Evolutionary conservation across 495 filamentous ascomycete species (phyloP), one percentile per base, ranked within the genome.

Genomic region (Hyaloscypha finlandica): DNA sequence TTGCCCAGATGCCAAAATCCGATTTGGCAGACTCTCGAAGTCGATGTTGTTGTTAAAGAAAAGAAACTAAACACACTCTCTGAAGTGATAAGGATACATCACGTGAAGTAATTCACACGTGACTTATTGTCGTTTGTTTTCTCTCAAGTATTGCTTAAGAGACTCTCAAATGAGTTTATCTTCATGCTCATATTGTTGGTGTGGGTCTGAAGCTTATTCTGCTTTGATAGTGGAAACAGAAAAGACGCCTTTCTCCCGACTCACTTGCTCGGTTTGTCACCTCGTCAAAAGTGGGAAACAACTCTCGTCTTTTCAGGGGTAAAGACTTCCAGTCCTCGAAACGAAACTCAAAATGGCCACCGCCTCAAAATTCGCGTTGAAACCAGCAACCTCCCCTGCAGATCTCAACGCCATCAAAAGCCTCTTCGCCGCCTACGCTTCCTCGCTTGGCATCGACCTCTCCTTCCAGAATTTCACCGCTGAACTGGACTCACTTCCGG

Each of bases 351-450:
- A 59, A 30, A 58, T 51, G 53, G 12, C 59, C 16, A 20, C 19
- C 16, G 6, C 33, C 16, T 53, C 33, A 37, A 37, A 52, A 51
- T 63, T 73, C 20, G 25, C 22, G 45, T 77, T 82, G 53, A 64
- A 69, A 8, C 70, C 70, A 42, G 79, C 80, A 6, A 56, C 57
- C 16, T 75, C 75, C 8, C 70, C 74, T n/a, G 39, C 70, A 56
- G 83, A 86, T 63, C 68, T 78, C 11, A 57, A 68, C 19, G 70
- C 71, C 22, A 74, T 77, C 14, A 70, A 65, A 37, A 59, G 55
- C 5, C 77, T 88, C 60, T 88, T 88, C 73, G 76, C 75, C 9
- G 77, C 77, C 3, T 89, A 89, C 63, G 81, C 81, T n/a, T 52
- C 74, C 33, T 83, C 80, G 9, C 76, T 88, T 2, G 74, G 73